These are phyloP conservation scores for Stygiomarasmius scandens DNA, from an alignment of 1,284 basidiomycete genomes.

Conservation along the genomic window DNA sequence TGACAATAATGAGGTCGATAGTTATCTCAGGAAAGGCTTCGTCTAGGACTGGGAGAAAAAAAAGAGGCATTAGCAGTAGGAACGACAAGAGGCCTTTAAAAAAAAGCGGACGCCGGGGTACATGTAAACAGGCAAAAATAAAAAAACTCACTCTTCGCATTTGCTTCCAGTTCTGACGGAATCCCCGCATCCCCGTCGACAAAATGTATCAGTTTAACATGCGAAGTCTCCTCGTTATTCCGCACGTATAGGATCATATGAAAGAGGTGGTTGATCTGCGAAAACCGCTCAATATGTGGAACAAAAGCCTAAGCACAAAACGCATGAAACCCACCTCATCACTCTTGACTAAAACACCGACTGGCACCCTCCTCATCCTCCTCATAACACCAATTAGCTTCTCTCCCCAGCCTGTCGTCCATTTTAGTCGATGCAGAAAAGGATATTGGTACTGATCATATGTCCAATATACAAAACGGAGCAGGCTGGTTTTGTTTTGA, in stretches of 20 bases:
- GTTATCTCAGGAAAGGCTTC: conserved; percentile 67
- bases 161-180: conserved; percentile 65
- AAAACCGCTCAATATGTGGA: neutral
- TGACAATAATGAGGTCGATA: conserved; percentile 36
- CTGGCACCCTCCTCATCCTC: conserved; percentile 50
- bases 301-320: neutral
- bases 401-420: conserved; percentile 44
- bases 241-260: conserved; percentile 66
- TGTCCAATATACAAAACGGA: conserved; percentile 60
- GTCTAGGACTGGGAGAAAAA: conserved; percentile 46
- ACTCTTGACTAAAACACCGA: conserved; percentile 60
- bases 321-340: conserved; percentile 64
- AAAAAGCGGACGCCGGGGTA: neutral
- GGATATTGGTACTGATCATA: conserved; percentile 66
- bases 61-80: conserved; percentile 9
- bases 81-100: no score
- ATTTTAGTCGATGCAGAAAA: conserved; percentile 39
- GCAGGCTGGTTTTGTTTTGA: conserved; percentile 53
- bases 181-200: conserved; percentile 49
- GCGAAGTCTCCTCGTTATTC: conserved; percentile 68
- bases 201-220: conserved; percentile 70
- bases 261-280: conserved; percentile 64
- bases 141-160: conserved; percentile 52
- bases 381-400: conserved; percentile 48
- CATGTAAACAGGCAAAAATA: neutral